Evolutionary conservation across 129 eudicot genomes (phyloP), one percentile per base, ranked within the genome.

Genomic region (Artemisia tridentata): DNA sequence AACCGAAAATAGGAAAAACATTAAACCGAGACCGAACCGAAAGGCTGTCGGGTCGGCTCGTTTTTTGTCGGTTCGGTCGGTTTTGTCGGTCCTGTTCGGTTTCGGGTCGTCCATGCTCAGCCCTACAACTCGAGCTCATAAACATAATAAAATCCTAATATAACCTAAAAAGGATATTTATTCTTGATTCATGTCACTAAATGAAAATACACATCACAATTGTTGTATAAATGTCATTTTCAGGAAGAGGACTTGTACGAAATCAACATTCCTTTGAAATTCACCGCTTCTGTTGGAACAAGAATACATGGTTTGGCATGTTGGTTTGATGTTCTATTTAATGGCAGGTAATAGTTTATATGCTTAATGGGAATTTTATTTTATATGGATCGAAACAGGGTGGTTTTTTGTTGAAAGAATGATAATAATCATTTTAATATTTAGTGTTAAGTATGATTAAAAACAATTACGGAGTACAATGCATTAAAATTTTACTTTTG

Each of bases 221-320:
- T 11, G 45, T 20, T 65, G 63, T 53, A 13, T 47, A n/a, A 18
- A 48, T 49, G 17, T 20, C 31, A 56, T 75, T 45, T 73, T 48
- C 92, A 93, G 99, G 99, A 93, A 72, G 98, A 93, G 72, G 90
- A 93, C 13, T 73, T 93, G 76, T 87, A 93, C 23, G 98, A 93
- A 76, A 87, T 93, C n/a, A 78, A 89, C 72, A 74, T 93, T 19
- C 98, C 98, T 1, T 68, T 93, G 73, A 87, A 79, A 65, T 93
- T 83, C 70, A 81, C 78, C 59, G 83, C 97, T 16, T 59, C 98
- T 14, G 87, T 87, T 72, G 90, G 95, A 52, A 75, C 95, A 68
- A 85, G 95, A 81, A 71, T 93, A 25, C 98, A 93, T 64, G 98
- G 98, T 49, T 54, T 93, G 50, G 98, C 98, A 29, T 93, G 98